Evolutionary conservation across 2,329 filamentous ascomycete genomes (phyloP).

Genomic region (Trichoderma semiorbis): DNA sequence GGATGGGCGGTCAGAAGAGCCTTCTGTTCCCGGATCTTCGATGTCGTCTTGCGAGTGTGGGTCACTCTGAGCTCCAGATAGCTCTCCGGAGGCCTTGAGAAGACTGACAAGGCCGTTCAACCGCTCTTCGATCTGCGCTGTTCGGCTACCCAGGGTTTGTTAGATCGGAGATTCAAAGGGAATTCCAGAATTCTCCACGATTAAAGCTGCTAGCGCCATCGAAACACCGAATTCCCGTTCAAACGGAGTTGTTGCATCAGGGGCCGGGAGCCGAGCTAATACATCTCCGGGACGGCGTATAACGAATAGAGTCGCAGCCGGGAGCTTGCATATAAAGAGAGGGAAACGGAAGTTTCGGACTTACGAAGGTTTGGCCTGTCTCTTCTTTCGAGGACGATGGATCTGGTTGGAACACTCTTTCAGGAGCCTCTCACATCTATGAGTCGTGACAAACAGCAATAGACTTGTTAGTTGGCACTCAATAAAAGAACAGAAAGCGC

Average conservation of each 20-base stretch:
- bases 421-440: conserved; percentile 46
- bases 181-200: not conserved
- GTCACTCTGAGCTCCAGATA: conserved; percentile 20
- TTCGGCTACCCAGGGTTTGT: conserved; percentile 36
- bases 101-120: conserved; percentile 49
- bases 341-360: conserved; percentile 24
- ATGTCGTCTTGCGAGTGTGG: conserved; percentile 1
- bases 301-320: not conserved
- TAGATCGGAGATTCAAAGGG: not conserved
- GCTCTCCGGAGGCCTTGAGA: conserved; percentile 42
- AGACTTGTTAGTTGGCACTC: not conserved
- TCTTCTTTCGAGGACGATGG: conserved; percentile 50
- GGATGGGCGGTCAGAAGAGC: not conserved
- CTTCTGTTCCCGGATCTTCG: conserved; percentile 8
- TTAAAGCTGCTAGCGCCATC: not conserved
- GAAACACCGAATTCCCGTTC: not conserved
- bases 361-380: conserved; percentile 49
- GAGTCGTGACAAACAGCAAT: not conserved
- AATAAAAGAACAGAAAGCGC: not conserved
- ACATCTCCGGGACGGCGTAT: not conserved
- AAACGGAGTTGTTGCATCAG: not conserved
- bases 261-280: not conserved
- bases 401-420: conserved; percentile 48
- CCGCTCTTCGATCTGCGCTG: conserved; percentile 48
- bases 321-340: not conserved